Base-by-base conservation (phyloP, 1,284 basidiomycete genomes). In the Exobasidium cylindrosporum region DNA sequence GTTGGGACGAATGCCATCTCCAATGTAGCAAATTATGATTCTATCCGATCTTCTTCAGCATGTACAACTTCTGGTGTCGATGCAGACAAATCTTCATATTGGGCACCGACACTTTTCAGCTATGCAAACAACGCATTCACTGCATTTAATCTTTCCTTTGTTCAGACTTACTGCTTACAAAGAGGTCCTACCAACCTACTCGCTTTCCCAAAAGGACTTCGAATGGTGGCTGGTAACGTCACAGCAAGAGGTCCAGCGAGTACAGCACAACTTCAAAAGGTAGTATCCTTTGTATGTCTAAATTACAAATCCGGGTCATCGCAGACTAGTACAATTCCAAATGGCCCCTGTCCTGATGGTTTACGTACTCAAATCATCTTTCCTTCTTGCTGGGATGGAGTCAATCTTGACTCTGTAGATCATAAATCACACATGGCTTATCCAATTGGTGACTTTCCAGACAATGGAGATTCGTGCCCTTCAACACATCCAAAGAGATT, bases 301-400 rank as follows among this genome's bases (percentile, higher is more conserved):
- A 77, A 82, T 63, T 81, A 80, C 65, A 61, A 63, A 29, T 67
- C 68, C 30, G 72, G 73, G 14, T 66, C 68, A 53, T 54, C 62
- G 57, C 73, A 70, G 61, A 67, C 61, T 29, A 43, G 35, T 35
- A 56, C 55, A n/a, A 29, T 74, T 49, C 65, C 68, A 1, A 50
- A 40, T n/a, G 35, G 31, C 10, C 35, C 59, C 1, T 73, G 72
- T 52, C 77, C 81, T 13, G 65, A 76, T 30, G 81, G 81, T 47
- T 76, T 83, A 70, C 71, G 82, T 47, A 77, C 80, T 24, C 81
- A 82, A 64, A 76, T 82, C 55, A 72, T 78, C 64, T 80, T 85
- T 78, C 84, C 83, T n/a, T 81, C 82, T 0, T 85, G 84, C 74
- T 85, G 84, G 84, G 82, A 84, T 67, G 84, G 84, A 5, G 72